Percentiles rank a stretch among this genome's conserved stretches.
phyloP scores from a whole-genome alignment of 148 eudicot genomes.

The Dianthus caryophyllus region DNA sequence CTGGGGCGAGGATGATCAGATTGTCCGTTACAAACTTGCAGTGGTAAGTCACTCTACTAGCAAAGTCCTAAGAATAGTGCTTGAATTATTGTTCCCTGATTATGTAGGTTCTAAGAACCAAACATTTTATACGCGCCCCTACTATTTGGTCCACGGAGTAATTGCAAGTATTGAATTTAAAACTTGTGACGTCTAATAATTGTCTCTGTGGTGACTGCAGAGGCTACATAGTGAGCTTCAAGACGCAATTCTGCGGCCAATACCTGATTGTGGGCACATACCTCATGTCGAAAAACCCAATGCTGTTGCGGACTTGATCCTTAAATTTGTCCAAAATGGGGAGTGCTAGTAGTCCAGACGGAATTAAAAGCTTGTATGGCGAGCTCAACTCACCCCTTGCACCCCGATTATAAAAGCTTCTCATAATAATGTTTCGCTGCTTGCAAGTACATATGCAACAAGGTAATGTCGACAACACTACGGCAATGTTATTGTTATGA shows the following conservation, averaged over 20 bases:
- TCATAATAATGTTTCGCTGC: too few species aligned
- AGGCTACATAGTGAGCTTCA: slow-evolving; percentile 58
- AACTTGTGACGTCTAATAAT: not conserved
- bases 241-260: slow-evolving; percentile 60
- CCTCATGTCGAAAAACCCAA: slow-evolving; percentile 87
- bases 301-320: slow-evolving; percentile 49
- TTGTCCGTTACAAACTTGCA: slow-evolving; percentile 69
- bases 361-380: not conserved
- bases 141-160: not conserved
- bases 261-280: slow-evolving; percentile 87
- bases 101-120: not conserved
- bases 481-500: too few species aligned
- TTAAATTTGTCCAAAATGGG: slow-evolving; percentile 38
- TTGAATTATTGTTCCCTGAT: too few species aligned
- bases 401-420: not conserved
- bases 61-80: too few species aligned
- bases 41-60: slow-evolving; percentile 69
- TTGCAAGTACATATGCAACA: too few species aligned
- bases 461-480: too few species aligned
- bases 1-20: slow-evolving; percentile 92
- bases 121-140: not conserved
- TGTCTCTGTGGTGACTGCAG: not conserved
- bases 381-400: not conserved
- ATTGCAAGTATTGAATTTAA: not conserved
- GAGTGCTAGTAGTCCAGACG: not conserved